Conservation (phyloP, 352 stramenopile genomes). For the Globisporangium cystogenes region DNA sequence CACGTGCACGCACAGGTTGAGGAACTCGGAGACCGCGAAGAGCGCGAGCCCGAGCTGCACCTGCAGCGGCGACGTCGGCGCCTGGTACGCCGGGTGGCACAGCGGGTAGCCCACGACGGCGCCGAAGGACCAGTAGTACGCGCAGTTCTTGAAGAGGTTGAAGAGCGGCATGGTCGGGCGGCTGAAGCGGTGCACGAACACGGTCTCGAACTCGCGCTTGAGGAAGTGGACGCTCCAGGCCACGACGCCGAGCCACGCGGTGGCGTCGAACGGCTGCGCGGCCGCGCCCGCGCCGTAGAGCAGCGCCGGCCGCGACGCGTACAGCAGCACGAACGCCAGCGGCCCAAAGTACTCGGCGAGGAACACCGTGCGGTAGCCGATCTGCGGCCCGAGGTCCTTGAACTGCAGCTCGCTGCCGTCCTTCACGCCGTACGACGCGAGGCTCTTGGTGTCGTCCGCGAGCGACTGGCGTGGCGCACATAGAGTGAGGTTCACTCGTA, state of each 20-base stretch:
- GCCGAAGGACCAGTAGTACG: conserved; percentile 87
- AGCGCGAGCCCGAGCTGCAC: conserved; percentile 49
- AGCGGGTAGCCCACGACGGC: conserved; percentile 79
- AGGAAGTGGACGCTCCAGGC: conserved; percentile 81
- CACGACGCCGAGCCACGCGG: conserved; percentile 47
- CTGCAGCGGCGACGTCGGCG: conserved; percentile 42
- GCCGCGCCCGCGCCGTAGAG: conserved; percentile 58
- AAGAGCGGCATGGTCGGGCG: conserved; percentile 82
- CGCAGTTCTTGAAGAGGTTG: conserved; percentile 91
- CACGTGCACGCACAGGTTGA: conserved; percentile 84
- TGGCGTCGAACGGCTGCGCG: conserved; percentile 29
- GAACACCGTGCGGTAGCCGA: conserved; percentile 88
- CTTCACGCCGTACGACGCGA: conserved; percentile 54
- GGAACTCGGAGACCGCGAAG: conserved; percentile 67
- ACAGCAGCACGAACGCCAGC: conserved; percentile 79
- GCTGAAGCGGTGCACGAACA: conserved; percentile 89
- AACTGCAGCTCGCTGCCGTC: conserved; percentile 48
- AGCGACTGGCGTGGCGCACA: conserved; percentile 25
- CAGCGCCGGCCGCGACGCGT: conserved; percentile 57
- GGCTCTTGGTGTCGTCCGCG: conserved; percentile 49
- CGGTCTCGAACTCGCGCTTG: conserved; percentile 84
- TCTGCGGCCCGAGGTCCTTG: conserved; percentile 82
- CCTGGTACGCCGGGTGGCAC: conserved; percentile 66
- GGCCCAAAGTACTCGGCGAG: conserved; percentile 83
- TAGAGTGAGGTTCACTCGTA: not conserved